Evolutionary conservation across 305 asterid species (phyloP).

Genomic region (Solanum aculeatissimum): DNA sequence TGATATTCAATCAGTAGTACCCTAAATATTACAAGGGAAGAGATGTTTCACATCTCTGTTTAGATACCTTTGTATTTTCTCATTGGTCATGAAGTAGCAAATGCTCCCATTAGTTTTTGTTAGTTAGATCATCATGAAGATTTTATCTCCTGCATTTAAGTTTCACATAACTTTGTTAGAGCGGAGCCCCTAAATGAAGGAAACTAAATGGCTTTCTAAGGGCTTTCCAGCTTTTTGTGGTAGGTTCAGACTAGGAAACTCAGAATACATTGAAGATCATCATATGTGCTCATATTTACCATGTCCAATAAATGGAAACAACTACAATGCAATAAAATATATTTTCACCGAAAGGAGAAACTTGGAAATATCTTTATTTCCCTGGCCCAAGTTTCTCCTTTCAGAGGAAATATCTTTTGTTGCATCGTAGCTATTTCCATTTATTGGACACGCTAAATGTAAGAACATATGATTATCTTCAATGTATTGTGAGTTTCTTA

Average conservation of each 20-base stretch:
- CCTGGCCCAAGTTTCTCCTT: constrained; percentile 59
- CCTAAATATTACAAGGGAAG: no score
- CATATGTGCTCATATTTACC: constrained; percentile 42
- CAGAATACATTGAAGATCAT: constrained; percentile 20
- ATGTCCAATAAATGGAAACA: constrained; percentile 11
- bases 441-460: constrained; percentile 26
- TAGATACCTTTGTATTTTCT: no score
- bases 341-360: constrained; percentile 44
- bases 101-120: no score
- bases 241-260: constrained; percentile 27
- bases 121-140: constrained; percentile 14
- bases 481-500: constrained; percentile 21
- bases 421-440: neutral
- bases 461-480: constrained; percentile 36
- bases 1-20: no score
- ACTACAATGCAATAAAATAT: constrained; percentile 6
- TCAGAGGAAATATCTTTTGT: constrained; percentile 30
- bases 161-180: constrained; percentile 46
- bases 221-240: constrained; percentile 54
- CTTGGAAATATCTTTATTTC: no score
- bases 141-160: constrained; percentile 16
- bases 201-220: constrained; percentile 24
- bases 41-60: no score
- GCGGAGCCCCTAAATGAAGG: constrained; percentile 18
- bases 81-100: no score